Evolutionary conservation across 2,329 filamentous ascomycete species (phyloP).

Genomic region (Ophiostoma quercus): DNA sequence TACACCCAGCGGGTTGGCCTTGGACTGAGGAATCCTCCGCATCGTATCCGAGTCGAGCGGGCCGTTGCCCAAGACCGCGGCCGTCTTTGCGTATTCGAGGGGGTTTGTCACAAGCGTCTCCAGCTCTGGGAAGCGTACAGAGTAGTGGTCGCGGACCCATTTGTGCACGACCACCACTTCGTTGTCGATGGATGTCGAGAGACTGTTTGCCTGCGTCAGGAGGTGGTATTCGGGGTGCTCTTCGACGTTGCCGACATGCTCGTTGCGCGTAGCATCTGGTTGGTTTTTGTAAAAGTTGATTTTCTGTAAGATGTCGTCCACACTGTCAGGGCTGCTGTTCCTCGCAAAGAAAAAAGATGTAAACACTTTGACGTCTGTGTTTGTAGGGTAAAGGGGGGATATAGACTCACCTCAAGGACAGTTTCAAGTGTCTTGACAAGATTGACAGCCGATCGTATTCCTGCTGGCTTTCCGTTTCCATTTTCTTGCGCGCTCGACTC

Average conservation of each 20-base stretch:
- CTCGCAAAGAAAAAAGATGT: conserved; percentile 50
- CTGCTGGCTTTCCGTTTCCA: conserved; percentile 70
- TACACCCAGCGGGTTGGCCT: conserved; percentile 70
- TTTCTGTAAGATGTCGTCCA: conserved; percentile 59
- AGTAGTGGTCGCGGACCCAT: conserved; percentile 94
- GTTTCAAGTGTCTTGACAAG: conserved; percentile 79
- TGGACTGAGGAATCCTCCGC: conserved; percentile 68
- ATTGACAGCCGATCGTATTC: conserved; percentile 72
- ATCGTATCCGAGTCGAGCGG: conserved; percentile 78
- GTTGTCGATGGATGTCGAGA: conserved; percentile 88
- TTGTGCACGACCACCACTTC: conserved; percentile 94
- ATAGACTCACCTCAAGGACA: conserved; percentile 68
- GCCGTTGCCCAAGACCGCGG: conserved; percentile 86
- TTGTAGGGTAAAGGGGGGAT: conserved; percentile 26
- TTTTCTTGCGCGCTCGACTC: conserved; percentile 61
- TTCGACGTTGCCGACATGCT: conserved; percentile 74
- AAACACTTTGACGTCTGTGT: conserved; percentile 47
- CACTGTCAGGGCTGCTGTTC: conserved; percentile 60
- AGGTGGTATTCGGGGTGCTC: conserved; percentile 89
- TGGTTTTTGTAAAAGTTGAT: conserved; percentile 70
- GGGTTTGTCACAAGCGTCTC: conserved; percentile 86
- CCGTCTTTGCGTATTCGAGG: conserved; percentile 90
- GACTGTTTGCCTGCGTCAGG: conserved; percentile 78
- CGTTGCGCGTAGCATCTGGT: conserved; percentile 56
- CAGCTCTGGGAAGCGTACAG: conserved; percentile 84